Percentiles rank a stretch among this genome's conserved stretches.
Conservation (phyloP, 2,329 filamentous ascomycete species). For the Pyricularia sp. region DNA sequence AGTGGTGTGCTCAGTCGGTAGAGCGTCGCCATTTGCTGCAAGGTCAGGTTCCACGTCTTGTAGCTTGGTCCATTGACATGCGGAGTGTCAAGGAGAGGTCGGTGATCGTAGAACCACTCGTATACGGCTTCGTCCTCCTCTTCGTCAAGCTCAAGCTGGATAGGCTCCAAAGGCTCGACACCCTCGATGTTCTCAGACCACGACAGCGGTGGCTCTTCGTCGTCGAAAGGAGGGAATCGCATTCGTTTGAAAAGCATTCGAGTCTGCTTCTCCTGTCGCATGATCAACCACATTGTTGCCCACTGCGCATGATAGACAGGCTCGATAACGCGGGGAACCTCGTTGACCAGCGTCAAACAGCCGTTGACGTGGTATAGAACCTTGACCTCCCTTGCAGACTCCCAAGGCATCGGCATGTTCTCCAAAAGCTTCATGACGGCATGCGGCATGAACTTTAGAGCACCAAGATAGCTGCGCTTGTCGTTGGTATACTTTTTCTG, state of each 20-base stretch:
- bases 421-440: slow-evolving; percentile 93
- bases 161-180: slow-evolving; percentile 92
- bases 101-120: slow-evolving; percentile 97
- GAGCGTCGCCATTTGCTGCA: slow-evolving; percentile 93
- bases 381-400: slow-evolving; percentile 91
- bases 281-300: slow-evolving; percentile 99
- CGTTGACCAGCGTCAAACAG: slow-evolving; percentile 92
- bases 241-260: slow-evolving; percentile 95
- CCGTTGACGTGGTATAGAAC: slow-evolving; percentile 98
- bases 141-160: slow-evolving; percentile 97
- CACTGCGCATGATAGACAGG: slow-evolving; percentile 97
- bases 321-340: slow-evolving; percentile 92
- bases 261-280: slow-evolving; percentile 97
- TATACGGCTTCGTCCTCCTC: slow-evolving; percentile 83
- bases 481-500: slow-evolving; percentile 99
- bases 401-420: slow-evolving; percentile 99
- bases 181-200: slow-evolving; percentile 99
- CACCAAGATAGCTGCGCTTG: slow-evolving; percentile 94
- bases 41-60: slow-evolving; percentile 84
- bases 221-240: slow-evolving; percentile 97
- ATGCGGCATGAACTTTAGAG: slow-evolving; percentile 98
- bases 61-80: slow-evolving; percentile 97
- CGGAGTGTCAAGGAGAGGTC: slow-evolving; percentile 79
- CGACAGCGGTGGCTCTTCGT: slow-evolving; percentile 92
- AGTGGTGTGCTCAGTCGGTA: slow-evolving; percentile 88